Evolutionary conservation across 768 basidiomycete genomes (phyloP).

Genomic region (Xerocomus brunneocitrinus): DNA sequence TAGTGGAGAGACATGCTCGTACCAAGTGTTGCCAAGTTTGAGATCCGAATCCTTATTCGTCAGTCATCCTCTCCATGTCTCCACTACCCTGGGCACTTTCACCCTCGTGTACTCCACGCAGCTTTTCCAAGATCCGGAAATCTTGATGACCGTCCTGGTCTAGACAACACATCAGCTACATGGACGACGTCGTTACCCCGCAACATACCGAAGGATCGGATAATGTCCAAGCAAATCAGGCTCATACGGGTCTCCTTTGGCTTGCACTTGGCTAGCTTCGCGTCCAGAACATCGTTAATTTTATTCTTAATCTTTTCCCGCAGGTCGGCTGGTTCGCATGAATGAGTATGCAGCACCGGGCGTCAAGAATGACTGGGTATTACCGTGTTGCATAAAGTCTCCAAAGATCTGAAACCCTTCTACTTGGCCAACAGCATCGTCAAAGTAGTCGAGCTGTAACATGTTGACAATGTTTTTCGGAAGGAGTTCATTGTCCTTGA

Average conservation of each 20-base stretch:
- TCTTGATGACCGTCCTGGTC: neutral
- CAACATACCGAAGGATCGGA: slow-evolving; percentile 12
- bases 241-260: slow-evolving; percentile 16
- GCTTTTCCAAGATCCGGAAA: too few species aligned
- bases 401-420: slow-evolving; percentile 25
- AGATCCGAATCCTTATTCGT: too few species aligned
- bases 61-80: too few species aligned
- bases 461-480: slow-evolving; percentile 18
- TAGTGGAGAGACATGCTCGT: too few species aligned
- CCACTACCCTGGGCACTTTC: too few species aligned
- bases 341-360: neutral
- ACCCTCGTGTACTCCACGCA: too few species aligned
- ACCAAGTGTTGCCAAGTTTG: too few species aligned
- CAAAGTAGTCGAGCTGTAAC: slow-evolving; percentile 20
- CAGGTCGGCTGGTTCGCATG: slow-evolving; percentile 6
- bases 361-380: neutral
- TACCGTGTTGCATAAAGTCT: slow-evolving; percentile 18
- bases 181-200: too few species aligned
- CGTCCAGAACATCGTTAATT: slow-evolving; percentile 11
- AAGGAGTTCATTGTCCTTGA: slow-evolving; percentile 1
- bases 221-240: slow-evolving; percentile 19
- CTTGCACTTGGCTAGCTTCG: slow-evolving; percentile 11
- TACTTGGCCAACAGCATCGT: slow-evolving; percentile 17
- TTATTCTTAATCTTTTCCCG: slow-evolving; percentile 7
- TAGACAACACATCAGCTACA: neutral